These are phyloP conservation scores for Coemansia sp. DNA, from an alignment of 371 early-diverging fungal genomes.

Conservation along the genomic window DNA sequence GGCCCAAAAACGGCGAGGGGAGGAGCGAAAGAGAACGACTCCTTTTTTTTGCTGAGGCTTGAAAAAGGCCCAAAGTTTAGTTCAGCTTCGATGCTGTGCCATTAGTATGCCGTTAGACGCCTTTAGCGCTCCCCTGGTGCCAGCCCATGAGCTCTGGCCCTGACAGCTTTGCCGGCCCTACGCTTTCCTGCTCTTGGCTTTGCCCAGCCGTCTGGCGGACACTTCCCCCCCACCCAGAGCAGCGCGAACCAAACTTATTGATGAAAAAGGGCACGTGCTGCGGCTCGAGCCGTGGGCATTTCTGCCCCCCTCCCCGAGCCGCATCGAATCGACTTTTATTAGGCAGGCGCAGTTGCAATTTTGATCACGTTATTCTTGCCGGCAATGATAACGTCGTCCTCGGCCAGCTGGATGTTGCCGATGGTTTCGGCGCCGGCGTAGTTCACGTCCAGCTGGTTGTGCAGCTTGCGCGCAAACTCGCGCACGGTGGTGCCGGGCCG, in stretches of 20 bases:
- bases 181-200: no score
- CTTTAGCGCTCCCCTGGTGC: no score
- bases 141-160: no score
- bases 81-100: no score
- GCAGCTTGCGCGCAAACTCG: constrained; percentile 68
- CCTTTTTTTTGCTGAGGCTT: not conserved
- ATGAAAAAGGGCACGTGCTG: not conserved
- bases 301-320: not conserved
- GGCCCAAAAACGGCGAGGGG: no score
- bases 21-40: not conserved
- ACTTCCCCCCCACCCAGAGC: no score
- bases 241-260: no score
- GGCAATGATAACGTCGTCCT: constrained; percentile 45
- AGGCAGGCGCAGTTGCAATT: constrained; percentile 3
- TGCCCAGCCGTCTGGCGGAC: no score
- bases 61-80: no score
- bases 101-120: no score
- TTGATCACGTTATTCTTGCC: constrained; percentile 49
- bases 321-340: constrained; percentile 1
- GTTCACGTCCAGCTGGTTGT: constrained; percentile 60
- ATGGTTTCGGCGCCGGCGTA: constrained; percentile 74
- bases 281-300: constrained; percentile 1
- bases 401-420: constrained; percentile 65
- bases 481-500: constrained; percentile 70
- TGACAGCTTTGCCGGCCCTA: no score